phyloP scores from a whole-genome alignment of 768 basidiomycete species.

The Daedaleopsis sinensis region DNA sequence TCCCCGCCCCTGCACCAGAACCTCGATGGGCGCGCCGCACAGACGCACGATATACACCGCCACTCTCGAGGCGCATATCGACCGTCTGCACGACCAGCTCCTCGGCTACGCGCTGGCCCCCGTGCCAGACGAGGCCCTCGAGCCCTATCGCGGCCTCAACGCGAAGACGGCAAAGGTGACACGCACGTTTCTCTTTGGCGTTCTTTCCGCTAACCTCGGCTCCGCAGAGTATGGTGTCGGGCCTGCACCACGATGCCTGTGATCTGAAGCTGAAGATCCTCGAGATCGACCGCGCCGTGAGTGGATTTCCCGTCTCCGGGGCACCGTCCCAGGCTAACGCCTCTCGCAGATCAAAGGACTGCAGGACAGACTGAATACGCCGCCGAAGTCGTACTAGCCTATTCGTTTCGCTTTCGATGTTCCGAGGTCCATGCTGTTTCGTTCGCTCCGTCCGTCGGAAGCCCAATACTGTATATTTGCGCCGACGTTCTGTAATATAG shows the following conservation, averaged over 20 bases:
- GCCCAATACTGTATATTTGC: neutral
- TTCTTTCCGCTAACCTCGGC: neutral
- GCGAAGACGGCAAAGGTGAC: slow-evolving; percentile 74
- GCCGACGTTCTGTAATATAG: neutral
- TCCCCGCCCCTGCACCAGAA: slow-evolving; percentile 38
- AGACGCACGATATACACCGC: slow-evolving; percentile 73
- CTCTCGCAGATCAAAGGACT: neutral
- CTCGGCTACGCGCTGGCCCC: slow-evolving; percentile 57
- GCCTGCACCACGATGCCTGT: slow-evolving; percentile 66
- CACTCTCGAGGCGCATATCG: slow-evolving; percentile 74
- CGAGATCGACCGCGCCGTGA: slow-evolving; percentile 70
- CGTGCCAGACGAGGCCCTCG: slow-evolving; percentile 19
- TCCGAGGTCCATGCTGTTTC: neutral
- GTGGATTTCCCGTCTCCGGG: slow-evolving; percentile 25
- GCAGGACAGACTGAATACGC: neutral
- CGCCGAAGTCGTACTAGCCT: neutral
- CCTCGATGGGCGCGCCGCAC: slow-evolving; percentile 66
- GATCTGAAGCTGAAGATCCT: slow-evolving; percentile 63
- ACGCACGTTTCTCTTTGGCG: neutral
- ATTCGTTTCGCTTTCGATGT: neutral
- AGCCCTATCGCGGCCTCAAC: slow-evolving; percentile 64
- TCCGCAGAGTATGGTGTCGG: slow-evolving; percentile 74
- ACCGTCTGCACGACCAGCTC: slow-evolving; percentile 63
- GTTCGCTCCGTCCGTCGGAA: neutral
- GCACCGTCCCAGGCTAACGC: neutral